Evolutionary conservation across 1,139 yeast genomes (phyloP).

Genomic region (Blastobotrys raffinosifermentans): DNA sequence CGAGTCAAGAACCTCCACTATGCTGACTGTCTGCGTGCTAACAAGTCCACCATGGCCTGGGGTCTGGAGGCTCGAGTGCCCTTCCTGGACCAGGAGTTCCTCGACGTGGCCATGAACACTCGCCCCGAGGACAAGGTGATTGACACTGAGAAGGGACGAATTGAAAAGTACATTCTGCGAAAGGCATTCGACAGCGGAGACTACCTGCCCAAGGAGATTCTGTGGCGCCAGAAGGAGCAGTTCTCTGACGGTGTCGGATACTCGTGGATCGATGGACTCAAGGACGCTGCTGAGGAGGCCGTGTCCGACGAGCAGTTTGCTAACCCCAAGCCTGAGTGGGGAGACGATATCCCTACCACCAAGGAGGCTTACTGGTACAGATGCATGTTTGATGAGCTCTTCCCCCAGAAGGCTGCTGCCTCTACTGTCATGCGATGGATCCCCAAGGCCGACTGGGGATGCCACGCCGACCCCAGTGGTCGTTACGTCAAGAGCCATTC

Average conservation of each 20-base stretch:
- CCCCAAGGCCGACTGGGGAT: slow-evolving; percentile 99
- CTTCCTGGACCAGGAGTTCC: slow-evolving; percentile 88
- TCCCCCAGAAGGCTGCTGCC: slow-evolving; percentile 89
- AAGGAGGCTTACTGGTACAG: slow-evolving; percentile 99
- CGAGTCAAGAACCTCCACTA: slow-evolving; percentile 96
- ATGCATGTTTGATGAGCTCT: slow-evolving; percentile 87
- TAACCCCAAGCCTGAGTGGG: slow-evolving; percentile 93
- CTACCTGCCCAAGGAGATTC: slow-evolving; percentile 89
- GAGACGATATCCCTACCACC: slow-evolving; percentile 86
- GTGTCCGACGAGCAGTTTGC: slow-evolving; percentile 87
- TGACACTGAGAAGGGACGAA: slow-evolving; percentile 50
- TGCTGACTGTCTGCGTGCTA: slow-evolving; percentile 97
- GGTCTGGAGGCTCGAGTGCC: slow-evolving; percentile 99
- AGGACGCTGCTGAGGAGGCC: slow-evolving; percentile 85
- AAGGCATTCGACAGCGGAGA: slow-evolving; percentile 93
- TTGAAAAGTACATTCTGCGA: slow-evolving; percentile 92
- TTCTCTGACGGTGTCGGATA: slow-evolving; percentile 99
- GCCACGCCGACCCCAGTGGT: slow-evolving; percentile 97
- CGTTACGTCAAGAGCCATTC: slow-evolving; percentile 85
- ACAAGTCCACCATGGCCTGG: slow-evolving; percentile 99
- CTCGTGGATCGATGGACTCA: slow-evolving; percentile 97
- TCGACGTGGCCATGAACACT: slow-evolving; percentile 90
- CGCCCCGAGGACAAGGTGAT: slow-evolving; percentile 90
- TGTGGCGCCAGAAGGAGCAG: slow-evolving; percentile 99
- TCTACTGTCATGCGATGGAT: slow-evolving; percentile 98